A percentile compares a stretch with the other conserved stretches of the same genome.
Evolutionary conservation across 2,329 filamentous ascomycete genomes (phyloP).

Genomic region (Fonsecaea pugnacius): DNA sequence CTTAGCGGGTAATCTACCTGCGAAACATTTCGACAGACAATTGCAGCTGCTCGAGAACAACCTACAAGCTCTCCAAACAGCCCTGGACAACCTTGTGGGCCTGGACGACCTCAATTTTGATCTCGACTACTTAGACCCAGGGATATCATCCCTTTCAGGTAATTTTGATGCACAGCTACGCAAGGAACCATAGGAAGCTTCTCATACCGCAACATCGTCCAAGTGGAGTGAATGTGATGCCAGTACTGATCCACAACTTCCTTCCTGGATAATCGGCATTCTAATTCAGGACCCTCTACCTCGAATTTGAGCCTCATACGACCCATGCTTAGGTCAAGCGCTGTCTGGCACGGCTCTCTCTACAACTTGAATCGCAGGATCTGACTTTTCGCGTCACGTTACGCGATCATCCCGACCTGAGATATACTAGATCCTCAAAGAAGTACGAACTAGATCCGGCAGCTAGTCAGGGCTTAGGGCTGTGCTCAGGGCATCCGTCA

Average conservation of each 20-base stretch:
- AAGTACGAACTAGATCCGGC: too few relatives aligned
- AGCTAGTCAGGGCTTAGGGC: too few relatives aligned
- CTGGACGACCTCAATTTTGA: slow-evolving; percentile 22
- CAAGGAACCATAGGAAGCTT: background rate
- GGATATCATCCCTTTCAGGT: background rate
- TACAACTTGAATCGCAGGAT: background rate
- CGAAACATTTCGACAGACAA: slow-evolving; percentile 19
- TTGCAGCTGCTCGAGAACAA: slow-evolving; percentile 23
- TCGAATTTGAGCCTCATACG: background rate
- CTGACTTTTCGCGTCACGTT: background rate
- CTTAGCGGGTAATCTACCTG: slow-evolving; percentile 18
- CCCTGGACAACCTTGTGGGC: slow-evolving; percentile 9
- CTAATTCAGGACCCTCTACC: background rate
- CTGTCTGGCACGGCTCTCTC: background rate
- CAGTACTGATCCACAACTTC: background rate
- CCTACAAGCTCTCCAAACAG: slow-evolving; percentile 17
- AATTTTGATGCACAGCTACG: background rate
- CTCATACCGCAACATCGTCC: background rate
- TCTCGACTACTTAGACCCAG: slow-evolving; percentile 5
- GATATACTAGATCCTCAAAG: too few relatives aligned
- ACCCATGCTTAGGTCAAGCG: background rate
- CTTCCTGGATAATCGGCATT: background rate
- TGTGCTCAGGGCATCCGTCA: too few relatives aligned
- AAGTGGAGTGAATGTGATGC: background rate
- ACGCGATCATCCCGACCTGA: background rate